These are phyloP conservation scores for Ascocoryne sarcoides DNA, from an alignment of 2,329 filamentous ascomycete genomes.

Conservation along the genomic window DNA sequence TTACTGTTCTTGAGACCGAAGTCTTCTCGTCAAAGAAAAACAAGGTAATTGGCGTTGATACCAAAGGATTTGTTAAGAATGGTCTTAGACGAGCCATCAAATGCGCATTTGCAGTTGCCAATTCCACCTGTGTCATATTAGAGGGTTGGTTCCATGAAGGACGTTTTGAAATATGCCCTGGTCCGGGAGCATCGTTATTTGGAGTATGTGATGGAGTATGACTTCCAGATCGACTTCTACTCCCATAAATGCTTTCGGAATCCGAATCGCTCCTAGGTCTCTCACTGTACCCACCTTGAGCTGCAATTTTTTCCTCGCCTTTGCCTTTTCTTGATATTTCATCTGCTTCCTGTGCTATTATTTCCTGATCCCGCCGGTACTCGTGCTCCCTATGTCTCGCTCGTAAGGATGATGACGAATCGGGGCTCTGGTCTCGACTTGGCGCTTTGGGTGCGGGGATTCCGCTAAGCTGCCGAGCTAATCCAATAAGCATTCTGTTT, in stretches of 20 bases:
- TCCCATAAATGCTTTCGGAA: conserved; percentile 22
- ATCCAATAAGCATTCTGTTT: conserved; percentile 76
- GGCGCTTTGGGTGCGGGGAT: conserved; percentile 46
- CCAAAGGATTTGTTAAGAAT: conserved; percentile 78
- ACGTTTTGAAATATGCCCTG: conserved; percentile 35
- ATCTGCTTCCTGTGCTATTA: conserved; percentile 66
- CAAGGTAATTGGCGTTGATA: conserved; percentile 70
- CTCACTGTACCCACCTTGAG: conserved; percentile 67
- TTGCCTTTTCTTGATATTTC: conserved; percentile 66
- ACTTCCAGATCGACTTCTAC: conserved; percentile 12
- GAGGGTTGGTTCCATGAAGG: conserved; percentile 31
- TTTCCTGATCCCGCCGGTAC: conserved; percentile 47
- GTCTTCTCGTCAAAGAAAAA: conserved; percentile 88
- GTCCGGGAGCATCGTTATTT: conserved; percentile 26
- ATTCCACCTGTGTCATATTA: conserved; percentile 67
- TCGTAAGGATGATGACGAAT: conserved; percentile 18
- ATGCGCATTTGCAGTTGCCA: conserved; percentile 73
- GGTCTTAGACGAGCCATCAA: conserved; percentile 81
- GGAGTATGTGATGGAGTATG: conserved; percentile 14
- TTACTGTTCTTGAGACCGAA: conserved; percentile 76
- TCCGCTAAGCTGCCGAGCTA: conserved; percentile 81
- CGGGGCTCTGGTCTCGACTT: conserved; percentile 24
- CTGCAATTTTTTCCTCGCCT: conserved; percentile 61
- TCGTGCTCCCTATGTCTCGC: conserved; percentile 37
- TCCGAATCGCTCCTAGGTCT: conserved; percentile 40